phyloP scores from a whole-genome alignment of 495 filamentous ascomycete genomes.

The Annulohypoxylon bovei region DNA sequence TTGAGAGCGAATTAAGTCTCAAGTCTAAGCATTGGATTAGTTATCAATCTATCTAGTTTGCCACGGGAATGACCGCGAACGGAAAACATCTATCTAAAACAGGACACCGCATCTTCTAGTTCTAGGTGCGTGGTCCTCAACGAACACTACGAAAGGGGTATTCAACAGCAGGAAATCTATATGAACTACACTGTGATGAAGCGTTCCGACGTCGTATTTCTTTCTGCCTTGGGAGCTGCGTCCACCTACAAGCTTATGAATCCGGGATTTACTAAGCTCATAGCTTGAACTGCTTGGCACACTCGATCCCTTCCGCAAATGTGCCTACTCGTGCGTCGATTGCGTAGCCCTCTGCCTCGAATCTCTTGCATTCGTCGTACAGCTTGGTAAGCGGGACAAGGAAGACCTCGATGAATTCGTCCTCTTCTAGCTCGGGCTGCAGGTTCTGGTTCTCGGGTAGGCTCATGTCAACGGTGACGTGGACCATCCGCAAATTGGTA shows the following conservation, averaged over 20 bases:
- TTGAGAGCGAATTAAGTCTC: background rate
- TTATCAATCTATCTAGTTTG: slow-evolving; percentile 10
- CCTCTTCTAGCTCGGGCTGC: slow-evolving; percentile 81
- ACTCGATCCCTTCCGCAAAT: slow-evolving; percentile 85
- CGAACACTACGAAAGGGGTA: slow-evolving; percentile 14
- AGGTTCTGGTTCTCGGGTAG: slow-evolving; percentile 72
- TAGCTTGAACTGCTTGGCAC: slow-evolving; percentile 67
- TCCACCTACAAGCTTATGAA: background rate
- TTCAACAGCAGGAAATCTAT: slow-evolving; percentile 26
- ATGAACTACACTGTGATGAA: slow-evolving; percentile 11
- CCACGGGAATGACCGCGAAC: background rate
- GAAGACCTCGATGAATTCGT: slow-evolving; percentile 92
- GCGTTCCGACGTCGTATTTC: background rate
- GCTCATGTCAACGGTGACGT: slow-evolving; percentile 80
- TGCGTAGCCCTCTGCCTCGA: slow-evolving; percentile 80
- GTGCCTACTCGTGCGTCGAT: slow-evolving; percentile 88
- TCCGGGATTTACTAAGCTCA: slow-evolving; percentile 24
- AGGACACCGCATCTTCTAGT: background rate
- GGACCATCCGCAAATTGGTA: slow-evolving; percentile 85
- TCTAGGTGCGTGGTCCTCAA: background rate
- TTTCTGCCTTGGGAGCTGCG: background rate
- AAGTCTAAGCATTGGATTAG: background rate
- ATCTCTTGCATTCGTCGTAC: slow-evolving; percentile 71
- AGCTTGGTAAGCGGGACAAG: slow-evolving; percentile 71
- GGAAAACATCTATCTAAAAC: background rate